phyloP scores from a whole-genome alignment of 139 green algal genomes.

The Picochlorum sp. region DNA sequence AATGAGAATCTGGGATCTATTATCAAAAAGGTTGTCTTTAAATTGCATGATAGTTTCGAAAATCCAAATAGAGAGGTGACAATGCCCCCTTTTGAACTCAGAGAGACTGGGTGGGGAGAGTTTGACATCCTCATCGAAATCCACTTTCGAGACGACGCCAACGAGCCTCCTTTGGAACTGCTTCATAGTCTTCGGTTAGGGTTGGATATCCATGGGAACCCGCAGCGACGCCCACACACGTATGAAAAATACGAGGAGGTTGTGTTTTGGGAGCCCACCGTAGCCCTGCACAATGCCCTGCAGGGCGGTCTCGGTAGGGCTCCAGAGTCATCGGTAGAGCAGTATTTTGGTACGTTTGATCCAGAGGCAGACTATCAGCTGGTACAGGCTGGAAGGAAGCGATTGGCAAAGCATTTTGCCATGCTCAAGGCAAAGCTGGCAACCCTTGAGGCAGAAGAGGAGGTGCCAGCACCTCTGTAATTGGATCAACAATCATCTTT shows the following conservation, averaged over 20 bases:
- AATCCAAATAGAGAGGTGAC: conserved; percentile 54
- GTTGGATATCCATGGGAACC: background rate
- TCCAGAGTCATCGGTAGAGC: conserved; percentile 18
- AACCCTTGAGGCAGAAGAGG: conserved; percentile 18
- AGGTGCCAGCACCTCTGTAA: background rate
- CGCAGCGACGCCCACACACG: conserved; percentile 11
- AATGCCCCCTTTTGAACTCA: conserved; percentile 44
- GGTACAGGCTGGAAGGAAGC: conserved; percentile 32
- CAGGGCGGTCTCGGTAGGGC: conserved; percentile 3
- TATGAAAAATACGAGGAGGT: conserved; percentile 84
- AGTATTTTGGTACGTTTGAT: conserved; percentile 21
- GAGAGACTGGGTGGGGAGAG: conserved; percentile 91
- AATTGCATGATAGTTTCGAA: conserved; percentile 82
- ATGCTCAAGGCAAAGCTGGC: conserved; percentile 33
- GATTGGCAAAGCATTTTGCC: conserved; percentile 37
- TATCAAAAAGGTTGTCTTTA: conserved; percentile 78
- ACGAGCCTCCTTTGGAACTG: conserved; percentile 59
- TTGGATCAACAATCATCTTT: no score
- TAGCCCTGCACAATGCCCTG: conserved; percentile 61
- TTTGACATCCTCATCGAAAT: conserved; percentile 82
- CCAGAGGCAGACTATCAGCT: conserved; percentile 23
- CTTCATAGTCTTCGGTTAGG: conserved; percentile 70
- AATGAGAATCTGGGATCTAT: conserved; percentile 75
- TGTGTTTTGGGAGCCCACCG: conserved; percentile 74
- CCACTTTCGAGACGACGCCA: conserved; percentile 58